Percentiles rank a stretch among this genome's conserved stretches.
These are phyloP conservation scores for Dioszegia crocea DNA, from an alignment of 768 basidiomycete genomes.

Conservation along the genomic window DNA sequence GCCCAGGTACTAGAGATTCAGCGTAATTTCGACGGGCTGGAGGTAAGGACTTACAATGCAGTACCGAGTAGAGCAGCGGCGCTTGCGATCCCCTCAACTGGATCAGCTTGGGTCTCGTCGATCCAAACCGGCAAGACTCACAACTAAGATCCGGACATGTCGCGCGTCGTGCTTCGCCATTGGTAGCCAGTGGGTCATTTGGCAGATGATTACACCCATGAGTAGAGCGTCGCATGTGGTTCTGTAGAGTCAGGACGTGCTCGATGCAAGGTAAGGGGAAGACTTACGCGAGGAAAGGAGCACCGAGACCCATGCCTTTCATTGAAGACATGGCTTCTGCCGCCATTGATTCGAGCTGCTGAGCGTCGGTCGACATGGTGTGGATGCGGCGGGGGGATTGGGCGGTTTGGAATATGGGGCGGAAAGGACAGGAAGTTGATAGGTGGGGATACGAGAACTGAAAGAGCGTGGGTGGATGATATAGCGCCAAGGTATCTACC, in stretches of 20 bases:
- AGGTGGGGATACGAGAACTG: background rate
- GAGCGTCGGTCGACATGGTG: background rate
- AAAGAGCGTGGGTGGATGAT: no score
- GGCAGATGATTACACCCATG: constrained; percentile 4
- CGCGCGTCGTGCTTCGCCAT: background rate
- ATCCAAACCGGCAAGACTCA: background rate
- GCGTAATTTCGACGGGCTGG: background rate
- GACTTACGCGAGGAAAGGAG: constrained; percentile 8
- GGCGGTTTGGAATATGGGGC: background rate
- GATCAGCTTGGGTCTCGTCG: background rate
- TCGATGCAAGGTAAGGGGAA: background rate
- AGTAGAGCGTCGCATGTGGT: background rate
- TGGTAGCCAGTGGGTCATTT: constrained; percentile 8
- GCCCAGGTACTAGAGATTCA: constrained; percentile 2
- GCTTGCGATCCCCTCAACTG: background rate
- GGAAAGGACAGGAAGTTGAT: background rate
- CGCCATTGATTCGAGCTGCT: constrained; percentile 6
- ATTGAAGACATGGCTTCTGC: background rate
- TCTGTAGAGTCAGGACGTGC: background rate
- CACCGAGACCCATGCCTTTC: background rate
- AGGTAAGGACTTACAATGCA: background rate
- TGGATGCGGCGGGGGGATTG: background rate
- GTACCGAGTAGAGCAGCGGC: constrained; percentile 1
- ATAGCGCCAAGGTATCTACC: no score
- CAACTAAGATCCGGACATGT: constrained; percentile 3